Base-by-base conservation (phyloP, 2,329 filamentous ascomycete genomes). In the Celoporthe dispersa region DNA sequence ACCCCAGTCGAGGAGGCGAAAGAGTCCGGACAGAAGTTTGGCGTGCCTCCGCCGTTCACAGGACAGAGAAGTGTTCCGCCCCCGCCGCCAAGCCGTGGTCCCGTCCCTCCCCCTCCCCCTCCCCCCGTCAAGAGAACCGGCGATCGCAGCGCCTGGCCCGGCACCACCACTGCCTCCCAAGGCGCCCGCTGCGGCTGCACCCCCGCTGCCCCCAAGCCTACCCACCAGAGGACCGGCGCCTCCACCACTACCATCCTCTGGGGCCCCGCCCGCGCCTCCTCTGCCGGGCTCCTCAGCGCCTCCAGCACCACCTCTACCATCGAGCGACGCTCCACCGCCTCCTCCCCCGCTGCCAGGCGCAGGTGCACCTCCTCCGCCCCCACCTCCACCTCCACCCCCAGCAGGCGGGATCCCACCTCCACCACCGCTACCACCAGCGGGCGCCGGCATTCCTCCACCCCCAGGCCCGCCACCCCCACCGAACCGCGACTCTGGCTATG, bases 21-120 rank as follows among this genome's bases (percentile, higher is more conserved):
- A 68, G 84, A 86, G 62, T 80, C 84, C 28, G 81, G 80, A 75
- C 85, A 87, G 67, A 91, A 85, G 74, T 94, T 93, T 76, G 88
- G 87, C 44, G 93, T 97, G 7, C 94, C 94, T 68, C 94, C 94
- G 8, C 89, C 93, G 2, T 97, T 97, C 76, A 77, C 86, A 64
- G 91, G 92, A 61, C 88, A 91, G 75, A 82, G 88, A 72, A 88
- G 88, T 59, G 84, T 84, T n/a, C 91, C 92, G 53, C 92, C 93
- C n/a, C 90, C 92, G 64, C 91, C 93, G 33, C 92, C 92, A 51
- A 90, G 86, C 78, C 89, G 92, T 73, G 89, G 88, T 39, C 84
- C 90, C 51, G 88, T 91, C 25, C 93, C 93, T 72, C 92, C 92
- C 41, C 91, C 92, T 12, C 91, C 92, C 92, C 41, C 91, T 92